Evolutionary conservation across 2,329 filamentous ascomycete genomes (phyloP), one percentile per base, ranked within the genome.

Genomic region (Zelopaecilomyces penicillatus): DNA sequence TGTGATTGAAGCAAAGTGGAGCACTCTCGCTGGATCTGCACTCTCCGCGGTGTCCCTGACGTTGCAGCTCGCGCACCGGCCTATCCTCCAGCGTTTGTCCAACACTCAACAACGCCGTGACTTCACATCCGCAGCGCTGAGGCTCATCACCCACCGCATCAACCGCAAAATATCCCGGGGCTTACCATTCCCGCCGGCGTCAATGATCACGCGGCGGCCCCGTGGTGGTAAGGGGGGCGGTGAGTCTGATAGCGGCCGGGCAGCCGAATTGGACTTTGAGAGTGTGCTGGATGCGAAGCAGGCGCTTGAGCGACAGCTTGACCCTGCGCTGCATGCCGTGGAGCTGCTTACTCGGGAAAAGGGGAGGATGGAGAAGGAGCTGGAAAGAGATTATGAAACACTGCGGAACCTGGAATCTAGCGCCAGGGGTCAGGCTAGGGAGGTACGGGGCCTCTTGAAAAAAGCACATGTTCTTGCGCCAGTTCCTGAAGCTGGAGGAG

Each of bases 1-100:
- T 29, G 75, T 72, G 33, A 84, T 94, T 46, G 74, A 84, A 36
- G 66, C 81, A 36, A 86, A 83, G 57, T 88, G 83, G 83, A 66
- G 70, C 3, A 68, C 76, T 5, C 69, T 86, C 5, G 69, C 76
- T 4, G 59, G 65, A 5, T 62, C 69, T 27, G 76, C 81, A 36
- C 63, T 84, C 44, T 65, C 73, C 6, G 73, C 73, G 42, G 70
- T 83, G n/a, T 65, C 69, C 12, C 60, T 67, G 11, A 68, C 85
- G 29, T 65, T 87, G 30, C 64, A 70, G 26, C 72, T 80, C 51
- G 73, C 78, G 41, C 76, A 81, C 52, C 74, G 75, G 11, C 78
- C 82, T 10, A 75, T 85, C 37, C 69, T 85, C 9, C 70, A 76
- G 41, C 75, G 74, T 36, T 67, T 82, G 10, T 67, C 73, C 12